Percentiles rank a stretch among this genome's conserved stretches.
These are phyloP conservation scores for Salix caprea DNA, from an alignment of 345 rosid genomes.

Conservation along the genomic window DNA sequence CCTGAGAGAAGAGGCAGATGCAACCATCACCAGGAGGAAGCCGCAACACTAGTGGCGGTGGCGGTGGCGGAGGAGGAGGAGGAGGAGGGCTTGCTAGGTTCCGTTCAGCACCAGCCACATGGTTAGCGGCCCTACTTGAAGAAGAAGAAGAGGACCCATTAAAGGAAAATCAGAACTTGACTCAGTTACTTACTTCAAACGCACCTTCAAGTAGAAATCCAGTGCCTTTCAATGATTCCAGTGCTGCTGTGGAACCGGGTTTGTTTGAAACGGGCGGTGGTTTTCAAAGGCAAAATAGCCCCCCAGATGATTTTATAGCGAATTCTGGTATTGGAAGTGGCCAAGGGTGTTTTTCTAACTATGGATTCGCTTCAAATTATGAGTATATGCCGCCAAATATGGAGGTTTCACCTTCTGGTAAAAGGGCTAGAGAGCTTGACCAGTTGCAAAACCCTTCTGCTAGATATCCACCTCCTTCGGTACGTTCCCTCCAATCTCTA, in stretches of 20 bases:
- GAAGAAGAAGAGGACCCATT: slow-evolving; percentile 68
- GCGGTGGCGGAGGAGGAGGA: slow-evolving; percentile 35
- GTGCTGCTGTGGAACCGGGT: slow-evolving; percentile 29
- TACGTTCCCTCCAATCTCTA: slow-evolving; percentile 9
- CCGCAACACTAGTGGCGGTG: slow-evolving; percentile 24
- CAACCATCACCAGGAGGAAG: slow-evolving; percentile 50
- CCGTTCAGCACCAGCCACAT: slow-evolving; percentile 70
- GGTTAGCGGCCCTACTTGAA: slow-evolving; percentile 69
- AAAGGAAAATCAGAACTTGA: slow-evolving; percentile 59
- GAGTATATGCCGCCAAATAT: slow-evolving; percentile 40
- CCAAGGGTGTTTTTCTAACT: slow-evolving; percentile 42
- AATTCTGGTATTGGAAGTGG: slow-evolving; percentile 37
- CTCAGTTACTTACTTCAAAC: slow-evolving; percentile 48
- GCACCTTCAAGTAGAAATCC: slow-evolving; percentile 31
- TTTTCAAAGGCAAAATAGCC: slow-evolving; percentile 65
- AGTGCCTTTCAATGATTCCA: slow-evolving; percentile 25
- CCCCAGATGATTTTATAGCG: slow-evolving; percentile 62
- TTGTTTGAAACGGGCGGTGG: slow-evolving; percentile 6
- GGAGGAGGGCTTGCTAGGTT: slow-evolving; percentile 55
- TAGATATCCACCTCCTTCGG: slow-evolving; percentile 42
- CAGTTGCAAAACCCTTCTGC: slow-evolving; percentile 27
- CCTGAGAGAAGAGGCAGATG: slow-evolving; percentile 39
- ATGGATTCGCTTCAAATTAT: slow-evolving; percentile 39
- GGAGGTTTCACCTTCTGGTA: slow-evolving; percentile 45
- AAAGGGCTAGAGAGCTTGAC: slow-evolving; percentile 41